phyloP scores from a whole-genome alignment of 305 asterid species.

The Rubia balearica region DNA sequence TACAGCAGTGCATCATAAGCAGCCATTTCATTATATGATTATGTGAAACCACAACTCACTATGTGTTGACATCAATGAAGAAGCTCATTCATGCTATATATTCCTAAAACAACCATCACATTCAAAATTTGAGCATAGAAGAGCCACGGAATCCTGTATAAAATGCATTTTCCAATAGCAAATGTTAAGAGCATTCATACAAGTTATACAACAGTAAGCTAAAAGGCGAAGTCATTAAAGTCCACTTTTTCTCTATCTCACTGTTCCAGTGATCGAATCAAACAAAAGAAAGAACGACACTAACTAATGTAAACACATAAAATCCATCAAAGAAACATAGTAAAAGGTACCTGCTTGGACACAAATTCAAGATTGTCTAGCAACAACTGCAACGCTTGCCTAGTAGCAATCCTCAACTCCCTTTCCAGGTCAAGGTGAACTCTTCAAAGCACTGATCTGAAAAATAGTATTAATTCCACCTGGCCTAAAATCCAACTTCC shows the following conservation, averaged over 20 bases:
- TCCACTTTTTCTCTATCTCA: background rate
- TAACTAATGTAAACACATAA: background rate
- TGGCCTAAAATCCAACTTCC: constrained; percentile 67
- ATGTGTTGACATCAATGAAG: background rate
- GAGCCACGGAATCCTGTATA: background rate
- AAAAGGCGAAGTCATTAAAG: background rate
- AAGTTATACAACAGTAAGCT: background rate
- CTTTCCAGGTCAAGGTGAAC: constrained; percentile 70
- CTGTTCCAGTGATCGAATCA: background rate
- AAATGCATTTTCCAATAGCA: background rate
- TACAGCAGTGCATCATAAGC: background rate
- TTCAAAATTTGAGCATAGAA: background rate
- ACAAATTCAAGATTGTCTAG: constrained; percentile 93
- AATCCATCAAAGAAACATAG: background rate
- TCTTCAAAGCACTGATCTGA: constrained; percentile 80
- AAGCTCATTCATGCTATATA: background rate
- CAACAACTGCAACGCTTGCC: constrained; percentile 64
- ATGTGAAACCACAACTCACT: background rate
- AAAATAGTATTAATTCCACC: constrained; percentile 66
- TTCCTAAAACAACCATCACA: background rate
- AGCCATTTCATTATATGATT: background rate
- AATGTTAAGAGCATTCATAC: background rate
- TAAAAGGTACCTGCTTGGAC: constrained; percentile 61
- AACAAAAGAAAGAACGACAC: background rate
- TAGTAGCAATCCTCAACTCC: constrained; percentile 71